These are phyloP conservation scores for Leccinum subtestaceum DNA, from an alignment of 768 basidiomycete species.

Conservation along the genomic window DNA sequence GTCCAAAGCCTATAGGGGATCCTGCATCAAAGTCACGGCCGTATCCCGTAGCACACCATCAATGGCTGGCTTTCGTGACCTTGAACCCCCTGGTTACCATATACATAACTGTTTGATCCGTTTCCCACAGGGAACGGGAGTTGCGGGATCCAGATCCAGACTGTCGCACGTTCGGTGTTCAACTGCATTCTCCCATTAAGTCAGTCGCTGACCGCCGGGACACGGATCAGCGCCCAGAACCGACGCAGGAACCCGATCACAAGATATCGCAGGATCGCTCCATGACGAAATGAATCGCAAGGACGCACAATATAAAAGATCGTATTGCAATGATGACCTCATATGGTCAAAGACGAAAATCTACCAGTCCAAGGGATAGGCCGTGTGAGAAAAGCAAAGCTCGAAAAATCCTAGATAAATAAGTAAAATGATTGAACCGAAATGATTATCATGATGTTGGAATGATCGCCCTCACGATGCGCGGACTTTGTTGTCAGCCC, in stretches of 20 bases:
- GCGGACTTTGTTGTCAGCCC: not conserved
- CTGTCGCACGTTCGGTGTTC: not conserved
- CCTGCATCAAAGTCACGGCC: not conserved
- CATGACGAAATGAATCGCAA: not conserved
- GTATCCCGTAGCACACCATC: not conserved
- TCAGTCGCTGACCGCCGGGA: not conserved
- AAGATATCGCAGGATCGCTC: not conserved
- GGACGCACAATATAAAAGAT: not conserved
- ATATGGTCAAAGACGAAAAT: not conserved
- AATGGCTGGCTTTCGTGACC: not conserved
- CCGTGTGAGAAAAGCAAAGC: not conserved
- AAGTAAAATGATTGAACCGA: not conserved
- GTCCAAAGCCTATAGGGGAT: not conserved
- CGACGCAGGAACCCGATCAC: not conserved
- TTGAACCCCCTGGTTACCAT: not conserved
- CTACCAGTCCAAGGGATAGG: not conserved
- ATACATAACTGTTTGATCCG: not conserved
- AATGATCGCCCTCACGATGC: not conserved
- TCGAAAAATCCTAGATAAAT: not conserved
- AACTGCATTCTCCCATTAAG: not conserved
- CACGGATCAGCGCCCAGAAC: constrained; percentile 1
- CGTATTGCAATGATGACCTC: not conserved
- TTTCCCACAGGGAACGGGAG: not conserved
- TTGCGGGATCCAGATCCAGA: not conserved
- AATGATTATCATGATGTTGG: not conserved